Conservation (phyloP, 73 alveolate genomes). For the Stentor coeruleus region DNA sequence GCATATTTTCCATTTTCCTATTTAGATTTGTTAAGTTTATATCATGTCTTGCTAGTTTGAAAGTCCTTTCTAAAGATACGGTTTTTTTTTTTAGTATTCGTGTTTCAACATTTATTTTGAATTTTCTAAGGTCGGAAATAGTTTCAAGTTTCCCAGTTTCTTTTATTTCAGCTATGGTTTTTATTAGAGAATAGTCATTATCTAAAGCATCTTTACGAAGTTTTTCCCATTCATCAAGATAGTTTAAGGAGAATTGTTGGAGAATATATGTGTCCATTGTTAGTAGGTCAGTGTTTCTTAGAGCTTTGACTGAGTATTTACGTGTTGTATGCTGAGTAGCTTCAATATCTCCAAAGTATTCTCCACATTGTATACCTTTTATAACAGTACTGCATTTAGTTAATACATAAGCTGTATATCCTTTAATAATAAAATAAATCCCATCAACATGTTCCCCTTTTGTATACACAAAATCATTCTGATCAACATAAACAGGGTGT, state of each 20-base stretch:
- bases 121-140: not conserved
- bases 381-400: not conserved
- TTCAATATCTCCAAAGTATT: conserved; percentile 11
- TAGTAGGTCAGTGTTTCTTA: not conserved
- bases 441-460: conserved; percentile 45
- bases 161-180: not conserved
- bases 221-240: not conserved
- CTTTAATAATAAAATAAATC: conserved; percentile 51
- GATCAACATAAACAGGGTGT: conserved; percentile 35
- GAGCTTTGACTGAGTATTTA: not conserved
- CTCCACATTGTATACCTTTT: not conserved
- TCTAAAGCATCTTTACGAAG: not conserved
- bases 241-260: not conserved
- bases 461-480: conserved; percentile 39
- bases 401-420: conserved; percentile 38
- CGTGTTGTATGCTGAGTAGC: not conserved
- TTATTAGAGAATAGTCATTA: no score
- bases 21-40: no score
- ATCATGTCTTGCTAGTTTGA: not conserved
- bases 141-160: not conserved
- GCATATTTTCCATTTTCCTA: conserved; percentile 1
- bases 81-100: not conserved
- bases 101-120: not conserved
- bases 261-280: not conserved
- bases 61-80: not conserved